Evolutionary conservation across 441 rosid species (phyloP).

Genomic region (Populus hybrid): DNA sequence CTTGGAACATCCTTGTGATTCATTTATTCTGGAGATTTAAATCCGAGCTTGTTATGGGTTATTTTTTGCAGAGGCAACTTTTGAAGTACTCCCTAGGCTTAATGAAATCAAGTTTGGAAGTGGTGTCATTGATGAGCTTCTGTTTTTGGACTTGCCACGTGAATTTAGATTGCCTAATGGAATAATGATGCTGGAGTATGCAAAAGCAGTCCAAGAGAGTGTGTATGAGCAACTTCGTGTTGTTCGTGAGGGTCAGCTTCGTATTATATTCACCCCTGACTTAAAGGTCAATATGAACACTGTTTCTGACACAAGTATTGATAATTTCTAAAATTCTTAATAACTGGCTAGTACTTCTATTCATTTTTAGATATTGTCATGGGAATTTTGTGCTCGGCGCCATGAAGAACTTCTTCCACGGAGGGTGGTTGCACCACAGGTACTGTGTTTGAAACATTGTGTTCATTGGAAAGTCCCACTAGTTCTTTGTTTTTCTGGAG

Average conservation of each 20-base stretch:
- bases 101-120: conserved; percentile 96
- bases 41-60: not conserved
- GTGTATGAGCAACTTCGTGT: conserved; percentile 97
- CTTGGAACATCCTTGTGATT: not conserved
- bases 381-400: conserved; percentile 96
- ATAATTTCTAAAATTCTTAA: not conserved
- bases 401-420: conserved; percentile 99
- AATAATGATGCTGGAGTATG: conserved; percentile 79
- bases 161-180: conserved; percentile 79
- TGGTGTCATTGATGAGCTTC: conserved; percentile 93
- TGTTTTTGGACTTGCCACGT: conserved; percentile 82
- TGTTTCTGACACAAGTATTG: conserved; percentile 10
- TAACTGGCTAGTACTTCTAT: conserved; percentile 15
- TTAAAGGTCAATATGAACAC: conserved; percentile 56
- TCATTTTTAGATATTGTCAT: conserved; percentile 67
- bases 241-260: conserved; percentile 97
- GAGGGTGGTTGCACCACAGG: conserved; percentile 97
- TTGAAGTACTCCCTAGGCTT: conserved; percentile 92
- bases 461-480: not conserved
- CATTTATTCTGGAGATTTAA: not conserved
- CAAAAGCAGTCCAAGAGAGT: conserved; percentile 95
- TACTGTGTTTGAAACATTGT: conserved; percentile 21
- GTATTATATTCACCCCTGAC: conserved; percentile 83
- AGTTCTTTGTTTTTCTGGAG: not conserved
- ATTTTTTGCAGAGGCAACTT: conserved; percentile 83